Evolutionary conservation across 352 stramenopile species (phyloP), one percentile per base, ranked within the genome.

Genomic region (Aphanomyces invadans): DNA sequence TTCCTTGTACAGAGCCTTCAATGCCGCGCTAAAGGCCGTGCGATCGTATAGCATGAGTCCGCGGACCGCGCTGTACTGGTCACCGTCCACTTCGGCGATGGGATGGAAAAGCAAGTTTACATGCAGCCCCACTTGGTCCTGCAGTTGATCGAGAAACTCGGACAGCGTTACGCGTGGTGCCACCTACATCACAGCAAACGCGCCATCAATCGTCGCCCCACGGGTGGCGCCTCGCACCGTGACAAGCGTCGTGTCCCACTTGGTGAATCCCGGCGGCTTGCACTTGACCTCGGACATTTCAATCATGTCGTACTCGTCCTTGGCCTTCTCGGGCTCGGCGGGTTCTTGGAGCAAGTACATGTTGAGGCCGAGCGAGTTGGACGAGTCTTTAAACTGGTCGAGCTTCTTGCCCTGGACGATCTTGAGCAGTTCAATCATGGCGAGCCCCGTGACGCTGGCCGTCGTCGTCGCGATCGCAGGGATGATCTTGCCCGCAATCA

Each of bases 401-500:
- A 96, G 62, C 49, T 93, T 79, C 73, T 97, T 97, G 25, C 76
- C 77, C 73, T 96, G 86, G 21, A 97, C 62, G 32, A 94, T 65
- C 75, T 95, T 95, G 55, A 95, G 79, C 80, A 95, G 81, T 71
- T 95, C 79, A 3, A 94, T 68, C 72, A 99, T 97, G 72, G 98
- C 95, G 55, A 99, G 74, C 9, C 96, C 97, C 1, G 97, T 98
- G 53, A 98, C 97, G 55, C 98, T 99, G 19, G 97, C 97, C 73
- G 99, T 99, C 10, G 97, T 99, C n/a, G 97, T 99, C 17, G 97
- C 97, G 80, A 99, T 99, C 26, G 97, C 97, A 17, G 97, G 97
- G 69, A 99, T 98, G 70, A 99, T 99, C 76, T 99, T 99, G 48
- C 97, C 97, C 9, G 97, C 97, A 70, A 99, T 99, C 73, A 98